phyloP scores from a whole-genome alignment of 345 rosid species.

The Arabidopsis suecica region DNA sequence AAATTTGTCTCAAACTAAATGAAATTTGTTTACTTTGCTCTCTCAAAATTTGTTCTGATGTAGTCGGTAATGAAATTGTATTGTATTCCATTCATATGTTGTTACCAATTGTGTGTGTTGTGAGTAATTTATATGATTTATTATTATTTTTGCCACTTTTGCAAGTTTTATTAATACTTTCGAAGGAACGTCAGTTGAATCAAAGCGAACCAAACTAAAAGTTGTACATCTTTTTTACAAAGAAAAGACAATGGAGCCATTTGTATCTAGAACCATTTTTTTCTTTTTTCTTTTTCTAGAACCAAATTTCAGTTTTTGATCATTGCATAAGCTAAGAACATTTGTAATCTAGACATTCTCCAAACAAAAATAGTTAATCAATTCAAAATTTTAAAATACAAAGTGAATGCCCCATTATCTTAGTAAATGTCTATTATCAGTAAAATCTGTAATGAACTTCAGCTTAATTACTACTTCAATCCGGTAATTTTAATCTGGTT shows the following conservation, averaged over 20 bases:
- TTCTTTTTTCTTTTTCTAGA: too few relatives aligned
- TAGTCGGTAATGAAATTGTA: background rate
- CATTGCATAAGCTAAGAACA: too few relatives aligned
- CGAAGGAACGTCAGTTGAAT: background rate
- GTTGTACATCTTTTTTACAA: too few relatives aligned
- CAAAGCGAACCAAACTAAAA: background rate
- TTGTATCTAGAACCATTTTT: too few relatives aligned
- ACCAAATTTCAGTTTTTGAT: too few relatives aligned
- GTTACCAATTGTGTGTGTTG: conserved; percentile 24
- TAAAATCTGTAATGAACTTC: too few relatives aligned
- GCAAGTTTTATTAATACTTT: background rate
- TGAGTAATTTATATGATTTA: conserved; percentile 2
- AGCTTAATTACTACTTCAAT: background rate
- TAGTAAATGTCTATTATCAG: too few relatives aligned
- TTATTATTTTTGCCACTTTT: background rate
- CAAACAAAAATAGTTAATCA: background rate
- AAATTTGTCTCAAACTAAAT: conserved; percentile 5
- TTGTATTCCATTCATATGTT: conserved; percentile 16
- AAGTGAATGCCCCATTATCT: background rate
- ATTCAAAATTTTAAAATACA: background rate
- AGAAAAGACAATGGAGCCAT: too few relatives aligned
- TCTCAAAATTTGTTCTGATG: conserved; percentile 21
- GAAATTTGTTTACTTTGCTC: conserved; percentile 34
- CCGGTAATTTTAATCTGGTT: conserved; percentile 5
- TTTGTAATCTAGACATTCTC: too few relatives aligned